Conservation (phyloP, 192 early-diverging fungal species). For the Phycomyces nitens region DNA sequence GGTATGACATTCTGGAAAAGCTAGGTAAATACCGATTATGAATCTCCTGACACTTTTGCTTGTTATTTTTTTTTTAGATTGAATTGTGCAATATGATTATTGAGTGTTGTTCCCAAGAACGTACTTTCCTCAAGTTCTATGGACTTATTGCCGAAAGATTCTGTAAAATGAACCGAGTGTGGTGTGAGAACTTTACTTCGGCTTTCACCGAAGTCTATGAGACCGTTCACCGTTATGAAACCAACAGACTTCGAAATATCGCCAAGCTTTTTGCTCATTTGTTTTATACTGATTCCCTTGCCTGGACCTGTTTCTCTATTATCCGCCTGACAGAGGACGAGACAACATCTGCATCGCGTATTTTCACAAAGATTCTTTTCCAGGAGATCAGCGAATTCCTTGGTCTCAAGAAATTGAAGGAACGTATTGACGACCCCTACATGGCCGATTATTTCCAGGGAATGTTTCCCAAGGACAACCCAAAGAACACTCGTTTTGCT, state of each 20-base stretch:
- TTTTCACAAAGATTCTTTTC: constrained; percentile 95
- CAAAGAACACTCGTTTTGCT: constrained; percentile 86
- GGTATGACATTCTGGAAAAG: constrained; percentile 16
- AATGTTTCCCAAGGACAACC: constrained; percentile 88
- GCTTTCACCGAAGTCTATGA: constrained; percentile 83
- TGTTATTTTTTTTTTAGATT: constrained; percentile 52
- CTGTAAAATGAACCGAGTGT: constrained; percentile 74
- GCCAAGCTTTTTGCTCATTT: constrained; percentile 90
- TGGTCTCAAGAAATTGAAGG: constrained; percentile 76
- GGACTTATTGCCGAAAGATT: constrained; percentile 93
- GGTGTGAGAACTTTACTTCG: constrained; percentile 75
- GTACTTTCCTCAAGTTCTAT: constrained; percentile 91
- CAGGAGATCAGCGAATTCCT: constrained; percentile 82
- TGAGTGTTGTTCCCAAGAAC: constrained; percentile 94
- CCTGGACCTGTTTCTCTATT: constrained; percentile 76
- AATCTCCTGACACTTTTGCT: too few relatives aligned
- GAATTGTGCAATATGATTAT: constrained; percentile 96
- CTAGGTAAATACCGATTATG: too few relatives aligned
- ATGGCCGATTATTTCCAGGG: constrained; percentile 76
- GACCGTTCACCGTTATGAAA: constrained; percentile 90
- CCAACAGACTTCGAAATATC: constrained; percentile 89
- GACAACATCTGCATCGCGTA: constrained; percentile 95
- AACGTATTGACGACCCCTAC: constrained; percentile 63
- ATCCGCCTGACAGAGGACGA: constrained; percentile 89
- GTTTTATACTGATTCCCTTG: constrained; percentile 77